Evolutionary conservation across 148 eudicot species (phyloP).

Genomic region (Nepenthes mirabilis): DNA sequence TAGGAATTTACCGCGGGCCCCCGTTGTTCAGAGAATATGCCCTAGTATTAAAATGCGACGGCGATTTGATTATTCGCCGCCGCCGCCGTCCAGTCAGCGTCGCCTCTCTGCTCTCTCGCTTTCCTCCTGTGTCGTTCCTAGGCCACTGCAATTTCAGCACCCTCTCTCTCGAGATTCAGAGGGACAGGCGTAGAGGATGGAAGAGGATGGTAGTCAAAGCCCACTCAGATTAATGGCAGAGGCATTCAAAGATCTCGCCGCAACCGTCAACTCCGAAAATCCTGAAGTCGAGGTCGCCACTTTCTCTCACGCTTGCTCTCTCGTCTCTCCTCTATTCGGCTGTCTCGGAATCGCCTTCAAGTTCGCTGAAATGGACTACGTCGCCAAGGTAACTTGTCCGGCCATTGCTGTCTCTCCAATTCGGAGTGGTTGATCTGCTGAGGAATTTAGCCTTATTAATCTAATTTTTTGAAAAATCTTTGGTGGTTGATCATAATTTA

Average conservation of each 20-base stretch:
- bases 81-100: too few species aligned
- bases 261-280: constrained; percentile 23
- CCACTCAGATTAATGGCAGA: constrained; percentile 54
- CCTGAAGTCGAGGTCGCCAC: constrained; percentile 36
- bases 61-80: too few species aligned
- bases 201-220: constrained; percentile 27
- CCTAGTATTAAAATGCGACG: too few species aligned
- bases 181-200: not conserved
- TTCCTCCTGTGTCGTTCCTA: too few species aligned
- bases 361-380: constrained; percentile 90
- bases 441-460: not conserved
- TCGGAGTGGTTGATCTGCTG: constrained; percentile 5
- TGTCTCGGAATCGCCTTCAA: constrained; percentile 93
- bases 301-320: constrained; percentile 75
- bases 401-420: not conserved
- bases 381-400: constrained; percentile 43
- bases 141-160: too few species aligned
- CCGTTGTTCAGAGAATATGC: too few species aligned
- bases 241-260: constrained; percentile 51
- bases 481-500: not conserved
- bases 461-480: not conserved
- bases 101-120: too few species aligned
- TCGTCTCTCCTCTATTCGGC: constrained; percentile 81
- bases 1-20: too few species aligned
- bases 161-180: too few species aligned